Evolutionary conservation across 225 moss, liverwort and hornwort genomes (phyloP), one percentile per base, ranked within the genome.

Genomic region (Asterella californica): DNA sequence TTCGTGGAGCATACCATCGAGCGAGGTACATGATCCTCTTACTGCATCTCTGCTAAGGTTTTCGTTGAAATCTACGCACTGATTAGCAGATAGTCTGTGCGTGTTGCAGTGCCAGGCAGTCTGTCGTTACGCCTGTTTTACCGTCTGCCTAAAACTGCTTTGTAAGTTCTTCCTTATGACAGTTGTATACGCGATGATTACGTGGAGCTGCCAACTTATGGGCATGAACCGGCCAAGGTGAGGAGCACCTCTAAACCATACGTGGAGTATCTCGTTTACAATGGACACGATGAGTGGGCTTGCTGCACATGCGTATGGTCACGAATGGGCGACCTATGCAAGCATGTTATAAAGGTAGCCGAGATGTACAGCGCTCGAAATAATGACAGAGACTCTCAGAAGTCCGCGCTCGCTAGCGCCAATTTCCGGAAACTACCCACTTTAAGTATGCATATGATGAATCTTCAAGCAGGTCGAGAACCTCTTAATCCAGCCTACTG

Each of bases 261-360:
- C 30, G 76, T 77, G 66, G 81, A 82, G 74, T 68, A 82, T 45
- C 57, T 76, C 18, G 76, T 82, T 0, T 82, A 82, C 57, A 82
- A 82, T 46, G 81, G 64, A 8, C 73, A 74, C 1, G 63, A 74
- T 49, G 74, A 81, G 65, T 74, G 81, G 81, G 74, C 75, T 47
- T 81, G 81, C 52, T 81, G 81, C 66, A 81, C 74, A 34, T 81
- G 81, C 63, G 32, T 64, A 25, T 81, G 81, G 81, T 81, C 81
- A 64, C 81, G 81, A 34, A 74, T 74, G 74, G 81, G 81, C 30
- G 74, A 74, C 50, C 63, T 81, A 9, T 81, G 81, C 81, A 81
- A 81, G 75, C 81, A 81, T 65, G 65, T 64, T 65, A 50, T 81
- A 6, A 81, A 81, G 75, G 81, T 81, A 2, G 48, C 38, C 1